These are phyloP conservation scores for Suillus fuscotomentosus DNA, from an alignment of 768 basidiomycete species.

Conservation along the genomic window DNA sequence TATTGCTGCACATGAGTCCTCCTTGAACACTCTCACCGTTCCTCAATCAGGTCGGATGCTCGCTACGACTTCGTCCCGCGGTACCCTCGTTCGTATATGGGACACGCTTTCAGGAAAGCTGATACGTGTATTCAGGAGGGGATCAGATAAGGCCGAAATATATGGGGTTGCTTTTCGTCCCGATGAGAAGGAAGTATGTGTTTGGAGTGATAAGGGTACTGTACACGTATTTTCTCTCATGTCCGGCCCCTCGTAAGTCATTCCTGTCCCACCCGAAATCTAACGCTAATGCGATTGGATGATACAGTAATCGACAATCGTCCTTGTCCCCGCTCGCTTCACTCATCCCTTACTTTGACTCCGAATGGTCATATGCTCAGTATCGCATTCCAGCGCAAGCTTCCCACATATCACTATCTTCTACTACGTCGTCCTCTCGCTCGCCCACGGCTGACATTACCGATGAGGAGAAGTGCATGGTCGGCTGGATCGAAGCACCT, in stretches of 20 bases:
- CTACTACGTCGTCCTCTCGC: slow-evolving; percentile 57
- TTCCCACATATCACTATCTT: slow-evolving; percentile 75
- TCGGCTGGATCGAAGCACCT: slow-evolving; percentile 75
- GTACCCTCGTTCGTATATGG: slow-evolving; percentile 89
- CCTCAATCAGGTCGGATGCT: slow-evolving; percentile 77
- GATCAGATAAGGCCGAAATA: slow-evolving; percentile 87
- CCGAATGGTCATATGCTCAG: slow-evolving; percentile 96
- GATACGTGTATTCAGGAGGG: slow-evolving; percentile 77
- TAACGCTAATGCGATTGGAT: slow-evolving; percentile 7
- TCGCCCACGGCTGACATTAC: slow-evolving; percentile 58
- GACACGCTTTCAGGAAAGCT: slow-evolving; percentile 72
- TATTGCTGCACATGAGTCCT: slow-evolving; percentile 79
- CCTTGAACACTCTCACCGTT: slow-evolving; percentile 74
- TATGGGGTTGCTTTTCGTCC: slow-evolving; percentile 87
- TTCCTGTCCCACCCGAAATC: slow-evolving; percentile 4
- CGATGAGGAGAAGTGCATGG: slow-evolving; percentile 83
- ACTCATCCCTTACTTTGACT: slow-evolving; percentile 86
- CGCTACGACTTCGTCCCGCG: slow-evolving; percentile 80
- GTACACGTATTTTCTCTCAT: slow-evolving; percentile 84
- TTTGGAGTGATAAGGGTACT: slow-evolving; percentile 95
- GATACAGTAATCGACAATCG: slow-evolving; percentile 78
- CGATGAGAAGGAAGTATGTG: slow-evolving; percentile 84
- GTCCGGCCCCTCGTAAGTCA: slow-evolving; percentile 64
- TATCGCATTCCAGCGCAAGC: slow-evolving; percentile 87
- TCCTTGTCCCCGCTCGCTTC: slow-evolving; percentile 77